phyloP scores from a whole-genome alignment of 345 rosid genomes.

The Eutrema japonicum region DNA sequence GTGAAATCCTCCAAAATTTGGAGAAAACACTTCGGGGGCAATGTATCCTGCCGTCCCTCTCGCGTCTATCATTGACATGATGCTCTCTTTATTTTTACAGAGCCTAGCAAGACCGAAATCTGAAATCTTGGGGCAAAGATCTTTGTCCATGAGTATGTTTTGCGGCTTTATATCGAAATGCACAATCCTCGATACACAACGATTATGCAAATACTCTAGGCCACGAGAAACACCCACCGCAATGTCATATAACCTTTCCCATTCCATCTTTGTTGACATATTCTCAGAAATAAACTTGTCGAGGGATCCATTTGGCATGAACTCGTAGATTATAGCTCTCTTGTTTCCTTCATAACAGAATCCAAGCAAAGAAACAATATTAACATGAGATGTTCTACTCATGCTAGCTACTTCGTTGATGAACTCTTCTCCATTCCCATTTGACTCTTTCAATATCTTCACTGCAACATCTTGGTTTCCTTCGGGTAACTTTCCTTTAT shows the following conservation, averaged over 20 bases:
- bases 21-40: constrained; percentile 47
- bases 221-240: no score
- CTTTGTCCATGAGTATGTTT: constrained; percentile 45
- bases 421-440: constrained; percentile 49
- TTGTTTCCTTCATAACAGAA: no score
- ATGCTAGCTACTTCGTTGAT: constrained; percentile 58
- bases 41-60: constrained; percentile 56
- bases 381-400: neutral
- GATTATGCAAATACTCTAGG: no score
- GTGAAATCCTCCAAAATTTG: constrained; percentile 43
- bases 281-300: no score
- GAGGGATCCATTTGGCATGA: no score
- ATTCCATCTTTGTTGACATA: no score
- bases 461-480: constrained; percentile 38
- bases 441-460: constrained; percentile 31
- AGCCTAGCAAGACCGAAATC: constrained; percentile 59
- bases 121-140: constrained; percentile 47
- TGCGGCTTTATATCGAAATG: no score
- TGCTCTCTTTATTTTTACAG: constrained; percentile 43
- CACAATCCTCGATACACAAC: no score
- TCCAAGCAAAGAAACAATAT: no score
- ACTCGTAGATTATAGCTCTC: no score
- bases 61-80: constrained; percentile 35
- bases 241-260: no score
- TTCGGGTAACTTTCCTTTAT: constrained; percentile 26